Evolutionary conservation across 106 monocot species (phyloP), one percentile per base, ranked within the genome.

Genomic region (Alisma plantagoaquatica): DNA sequence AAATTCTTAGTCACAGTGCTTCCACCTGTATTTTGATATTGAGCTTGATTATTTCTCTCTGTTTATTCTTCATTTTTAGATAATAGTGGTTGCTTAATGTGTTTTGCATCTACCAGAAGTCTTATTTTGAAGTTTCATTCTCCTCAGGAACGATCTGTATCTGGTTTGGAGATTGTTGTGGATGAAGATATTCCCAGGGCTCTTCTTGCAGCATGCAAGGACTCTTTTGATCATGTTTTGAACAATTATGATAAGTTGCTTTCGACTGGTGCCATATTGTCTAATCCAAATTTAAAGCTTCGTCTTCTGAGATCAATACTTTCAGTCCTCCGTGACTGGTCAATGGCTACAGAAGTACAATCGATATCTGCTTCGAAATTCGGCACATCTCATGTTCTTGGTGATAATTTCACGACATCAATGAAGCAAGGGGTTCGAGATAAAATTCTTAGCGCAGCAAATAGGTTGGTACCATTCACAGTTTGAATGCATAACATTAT

Each of bases 141-240:
- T n/a, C n/a, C n/a, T 38, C 70, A 98, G 89, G 98, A 98, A 31
- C 67, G 79, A 33, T 47, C 78, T 26, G 53, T 47, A 35, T 78
- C 89, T 31, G 79, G 85, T 29, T 45, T 67, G 29, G 90, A 90
- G 60, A 60, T 82, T 68, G 72, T 90, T 51, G 90, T 89, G 43
- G 98, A 90, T 42, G 98, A 98, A 28, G 90, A 98, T 64, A 74
- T 90, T 66, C 79, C 98, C 44, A 81, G 86, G 74, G 62, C 85
- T 27, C 98, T 98, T 71, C 78, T 98, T 66, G 79, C 66, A 27
- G 82, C 82, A 31, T 98, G 90, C 69, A 79, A 64, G 35, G 85
- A 74, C 64, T 63, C 85, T 42, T 63, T 68, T 25, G 98, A 98
- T 44, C 72, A 72, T 32, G 82, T 90, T 17, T 53, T 98, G 52